Evolutionary conservation across 257 asterid species (phyloP), one percentile per base, ranked within the genome.

Genomic region (Jacaranda copaia): DNA sequence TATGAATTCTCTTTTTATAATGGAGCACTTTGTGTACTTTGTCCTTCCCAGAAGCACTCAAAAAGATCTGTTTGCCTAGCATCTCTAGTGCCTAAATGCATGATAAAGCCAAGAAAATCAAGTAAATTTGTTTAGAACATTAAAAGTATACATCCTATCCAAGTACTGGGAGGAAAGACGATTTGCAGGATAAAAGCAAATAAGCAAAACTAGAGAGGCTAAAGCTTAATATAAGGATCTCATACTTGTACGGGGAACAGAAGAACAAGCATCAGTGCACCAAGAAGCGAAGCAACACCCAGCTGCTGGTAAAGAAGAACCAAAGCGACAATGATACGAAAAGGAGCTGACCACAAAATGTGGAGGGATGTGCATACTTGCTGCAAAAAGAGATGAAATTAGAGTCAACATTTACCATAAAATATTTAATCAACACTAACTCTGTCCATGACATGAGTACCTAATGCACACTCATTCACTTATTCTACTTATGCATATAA

Each of bases 331-430:
- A 81, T 51, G 68, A 93, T 95, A 43, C 97, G 97, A 80, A 95
- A 89, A 80, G 99, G 98, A 78, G 98, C 97, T 39, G 99, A 95
- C 98, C 98, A 95, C 80, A 95, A 77, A 74, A 93, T 85, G 79
- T 93, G 98, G 46, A 95, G 96, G 58, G 97, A 85, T 83, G 90
- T 98, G 83, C 96, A 85, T 88, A 90, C 80, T 95, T 92, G 99
- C 98, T 95, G 98, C 80, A 84, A 79, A 81, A 71, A 85, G 15
- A 70, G 75, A 79, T 12, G 32, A 25, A 72, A 74, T 46, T 25
- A 14, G 6, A 61, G 77, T 74, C 12, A 57, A 32, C 0, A 39
- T 68, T 40, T 25, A 63, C 8, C 25, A 65, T 42, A 25, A 15
- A 74, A 72, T 81, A 56, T 48, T 55, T 61, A 52, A 65, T 11